These are phyloP conservation scores for Stephania cephalantha DNA, from an alignment of 164 flowering plant species.

Conservation along the genomic window DNA sequence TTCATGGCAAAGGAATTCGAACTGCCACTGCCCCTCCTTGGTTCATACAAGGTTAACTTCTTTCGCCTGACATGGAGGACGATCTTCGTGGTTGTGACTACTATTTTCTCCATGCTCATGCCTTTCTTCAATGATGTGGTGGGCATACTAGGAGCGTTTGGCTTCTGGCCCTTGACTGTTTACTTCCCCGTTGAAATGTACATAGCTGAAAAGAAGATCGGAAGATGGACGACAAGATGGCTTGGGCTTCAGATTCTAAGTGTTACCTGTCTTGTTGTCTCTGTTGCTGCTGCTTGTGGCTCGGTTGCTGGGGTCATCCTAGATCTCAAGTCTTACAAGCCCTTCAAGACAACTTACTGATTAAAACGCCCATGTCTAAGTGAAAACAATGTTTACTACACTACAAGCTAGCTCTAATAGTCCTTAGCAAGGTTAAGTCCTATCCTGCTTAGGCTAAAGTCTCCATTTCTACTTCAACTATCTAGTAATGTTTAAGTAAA, in stretches of 20 bases:
- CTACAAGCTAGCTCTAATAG: background rate
- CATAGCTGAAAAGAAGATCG: constrained; percentile 39
- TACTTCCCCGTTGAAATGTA: constrained; percentile 60
- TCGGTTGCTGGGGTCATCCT: constrained; percentile 51
- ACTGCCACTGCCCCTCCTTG: constrained; percentile 31
- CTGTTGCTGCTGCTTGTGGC: constrained; percentile 49
- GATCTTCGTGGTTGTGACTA: constrained; percentile 37
- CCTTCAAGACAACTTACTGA: constrained; percentile 43
- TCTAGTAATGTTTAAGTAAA: background rate
- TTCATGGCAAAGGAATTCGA: constrained; percentile 40
- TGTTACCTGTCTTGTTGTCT: constrained; percentile 36
- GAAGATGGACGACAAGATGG: constrained; percentile 35
- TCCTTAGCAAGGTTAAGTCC: background rate
- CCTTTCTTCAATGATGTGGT: constrained; percentile 72
- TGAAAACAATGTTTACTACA: background rate
- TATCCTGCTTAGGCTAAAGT: background rate
- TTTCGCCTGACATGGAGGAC: constrained; percentile 59
- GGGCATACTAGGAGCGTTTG: constrained; percentile 63
- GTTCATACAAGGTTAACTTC: constrained; percentile 39
- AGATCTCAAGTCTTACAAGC: constrained; percentile 54
- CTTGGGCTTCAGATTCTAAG: constrained; percentile 45
- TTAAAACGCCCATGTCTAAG: background rate
- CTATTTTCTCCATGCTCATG: constrained; percentile 57
- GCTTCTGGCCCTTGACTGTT: constrained; percentile 60
- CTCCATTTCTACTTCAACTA: background rate